A percentile compares a stretch with the other conserved stretches of the same genome.
phyloP scores from a whole-genome alignment of 495 filamentous ascomycete species.

The Haplographium delicatum region DNA sequence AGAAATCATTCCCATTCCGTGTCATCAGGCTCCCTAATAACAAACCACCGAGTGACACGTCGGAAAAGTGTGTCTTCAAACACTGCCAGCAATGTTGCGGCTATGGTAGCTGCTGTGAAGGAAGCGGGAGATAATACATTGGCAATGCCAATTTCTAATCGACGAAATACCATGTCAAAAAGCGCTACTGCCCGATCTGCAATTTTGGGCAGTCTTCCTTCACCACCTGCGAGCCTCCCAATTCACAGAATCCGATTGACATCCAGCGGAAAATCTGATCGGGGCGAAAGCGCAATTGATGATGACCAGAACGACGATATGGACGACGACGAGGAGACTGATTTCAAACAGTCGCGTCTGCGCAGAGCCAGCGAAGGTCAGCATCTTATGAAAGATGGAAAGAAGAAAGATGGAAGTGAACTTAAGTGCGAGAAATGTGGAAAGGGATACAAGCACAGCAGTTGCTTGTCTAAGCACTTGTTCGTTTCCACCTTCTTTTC shows the following conservation, averaged over 20 bases:
- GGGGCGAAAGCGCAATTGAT: conserved; percentile 53
- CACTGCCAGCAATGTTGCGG: conserved; percentile 64
- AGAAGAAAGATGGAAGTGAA: conserved; percentile 70
- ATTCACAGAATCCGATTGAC: conserved; percentile 31
- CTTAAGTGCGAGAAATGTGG: conserved; percentile 97
- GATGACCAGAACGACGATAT: conserved; percentile 51
- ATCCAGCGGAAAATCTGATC: conserved; percentile 33
- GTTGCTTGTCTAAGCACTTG: conserved; percentile 99
- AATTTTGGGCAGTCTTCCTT: conserved; percentile 48
- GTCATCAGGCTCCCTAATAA: conserved; percentile 72
- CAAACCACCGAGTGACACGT: conserved; percentile 79
- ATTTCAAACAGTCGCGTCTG: conserved; percentile 62
- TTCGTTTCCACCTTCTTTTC: conserved; percentile 68
- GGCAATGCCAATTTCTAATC: conserved; percentile 40
- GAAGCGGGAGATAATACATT: conserved; percentile 51
- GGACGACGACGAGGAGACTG: conserved; percentile 50
- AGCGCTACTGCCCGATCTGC: conserved; percentile 35
- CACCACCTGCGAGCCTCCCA: conserved; percentile 43
- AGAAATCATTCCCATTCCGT: conserved; percentile 81
- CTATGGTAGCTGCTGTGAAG: conserved; percentile 67
- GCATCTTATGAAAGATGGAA: conserved; percentile 67
- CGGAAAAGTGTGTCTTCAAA: conserved; percentile 85
- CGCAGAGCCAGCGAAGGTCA: conserved; percentile 85
- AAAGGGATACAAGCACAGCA: conserved; percentile 99
- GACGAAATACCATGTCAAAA: conserved; percentile 49